A percentile compares a stretch with the other conserved stretches of the same genome.
Conservation (phyloP, 2,329 filamentous ascomycete species). For the Arthrobotrys megalospora region DNA sequence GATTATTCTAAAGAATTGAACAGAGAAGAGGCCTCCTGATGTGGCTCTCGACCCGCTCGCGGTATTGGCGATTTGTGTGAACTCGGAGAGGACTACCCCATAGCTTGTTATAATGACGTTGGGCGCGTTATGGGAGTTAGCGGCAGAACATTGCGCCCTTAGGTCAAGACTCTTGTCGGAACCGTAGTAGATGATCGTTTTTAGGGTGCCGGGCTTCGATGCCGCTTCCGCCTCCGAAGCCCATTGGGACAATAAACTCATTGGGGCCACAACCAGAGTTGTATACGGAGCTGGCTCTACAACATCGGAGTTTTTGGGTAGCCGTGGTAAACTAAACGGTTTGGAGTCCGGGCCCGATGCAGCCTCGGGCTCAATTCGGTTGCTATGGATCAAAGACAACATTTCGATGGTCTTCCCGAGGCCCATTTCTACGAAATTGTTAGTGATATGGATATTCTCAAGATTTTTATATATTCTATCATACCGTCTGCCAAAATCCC, state of each 20-base stretch:
- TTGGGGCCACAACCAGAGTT: slow-evolving; percentile 94
- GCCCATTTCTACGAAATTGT: slow-evolving; percentile 80
- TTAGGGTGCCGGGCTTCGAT: slow-evolving; percentile 85
- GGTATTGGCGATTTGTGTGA: slow-evolving; percentile 78
- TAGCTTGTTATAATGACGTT: slow-evolving; percentile 97
- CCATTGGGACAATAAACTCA: slow-evolving; percentile 97
- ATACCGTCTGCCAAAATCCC: slow-evolving; percentile 86
- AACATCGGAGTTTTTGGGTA: slow-evolving; percentile 66
- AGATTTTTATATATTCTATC: slow-evolving; percentile 2
- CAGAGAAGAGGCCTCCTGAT: slow-evolving; percentile 84
- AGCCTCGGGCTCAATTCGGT: slow-evolving; percentile 70
- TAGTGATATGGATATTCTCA: slow-evolving; percentile 37
- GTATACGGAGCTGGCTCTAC: slow-evolving; percentile 84
- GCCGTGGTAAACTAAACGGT: slow-evolving; percentile 39
- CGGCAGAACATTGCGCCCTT: slow-evolving; percentile 81
- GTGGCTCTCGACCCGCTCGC: slow-evolving; percentile 75
- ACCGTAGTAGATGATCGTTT: slow-evolving; percentile 91
- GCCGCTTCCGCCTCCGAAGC: slow-evolving; percentile 94
- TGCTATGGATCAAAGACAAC: slow-evolving; percentile 90
- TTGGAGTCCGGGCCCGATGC: slow-evolving; percentile 56
- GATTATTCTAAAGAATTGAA: slow-evolving; percentile 95
- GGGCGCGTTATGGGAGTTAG: slow-evolving; percentile 82
- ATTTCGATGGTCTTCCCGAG: slow-evolving; percentile 99
- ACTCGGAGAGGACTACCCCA: slow-evolving; percentile 91
- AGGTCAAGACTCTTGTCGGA: slow-evolving; percentile 85